Evolutionary conservation across 257 asterid species (phyloP).

Genomic region (Linaria vulgaris): DNA sequence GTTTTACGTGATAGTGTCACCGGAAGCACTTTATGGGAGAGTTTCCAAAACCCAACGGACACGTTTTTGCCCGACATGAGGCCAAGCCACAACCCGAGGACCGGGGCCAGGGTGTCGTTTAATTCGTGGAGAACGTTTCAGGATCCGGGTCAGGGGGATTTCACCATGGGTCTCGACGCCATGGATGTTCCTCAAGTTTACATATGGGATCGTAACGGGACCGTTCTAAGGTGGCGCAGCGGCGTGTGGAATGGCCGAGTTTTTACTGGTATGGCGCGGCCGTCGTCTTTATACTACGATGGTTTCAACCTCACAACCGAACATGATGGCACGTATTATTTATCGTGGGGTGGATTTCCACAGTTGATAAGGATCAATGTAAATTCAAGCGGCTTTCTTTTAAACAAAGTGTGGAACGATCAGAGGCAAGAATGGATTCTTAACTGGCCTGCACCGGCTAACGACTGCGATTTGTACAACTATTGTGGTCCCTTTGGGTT

Average conservation of each 20-base stretch:
- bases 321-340: slow-evolving; percentile 6
- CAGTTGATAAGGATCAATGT: neutral
- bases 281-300: slow-evolving; percentile 3
- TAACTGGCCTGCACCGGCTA: slow-evolving; percentile 7
- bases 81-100: slow-evolving; percentile 12
- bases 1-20: slow-evolving; percentile 28
- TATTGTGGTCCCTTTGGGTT: slow-evolving; percentile 35
- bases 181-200: slow-evolving; percentile 21
- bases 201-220: slow-evolving; percentile 24
- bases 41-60: slow-evolving; percentile 31
- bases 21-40: slow-evolving; percentile 33
- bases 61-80: slow-evolving; percentile 30
- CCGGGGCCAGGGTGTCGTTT: slow-evolving; percentile 4
- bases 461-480: slow-evolving; percentile 32
- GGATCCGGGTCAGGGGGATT: slow-evolving; percentile 41
- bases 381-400: slow-evolving; percentile 15
- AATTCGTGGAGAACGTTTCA: slow-evolving; percentile 37
- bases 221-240: slow-evolving; percentile 28
- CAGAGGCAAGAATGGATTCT: slow-evolving; percentile 9
- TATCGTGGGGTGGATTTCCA: neutral
- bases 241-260: slow-evolving; percentile 30
- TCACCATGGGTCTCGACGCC: slow-evolving; percentile 10
- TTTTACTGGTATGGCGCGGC: slow-evolving; percentile 18
- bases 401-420: slow-evolving; percentile 11
- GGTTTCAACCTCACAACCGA: slow-evolving; percentile 8